These are phyloP conservation scores for Phoenix roebelenii DNA, from an alignment of 176 grass and related monocot species.

Conservation along the genomic window DNA sequence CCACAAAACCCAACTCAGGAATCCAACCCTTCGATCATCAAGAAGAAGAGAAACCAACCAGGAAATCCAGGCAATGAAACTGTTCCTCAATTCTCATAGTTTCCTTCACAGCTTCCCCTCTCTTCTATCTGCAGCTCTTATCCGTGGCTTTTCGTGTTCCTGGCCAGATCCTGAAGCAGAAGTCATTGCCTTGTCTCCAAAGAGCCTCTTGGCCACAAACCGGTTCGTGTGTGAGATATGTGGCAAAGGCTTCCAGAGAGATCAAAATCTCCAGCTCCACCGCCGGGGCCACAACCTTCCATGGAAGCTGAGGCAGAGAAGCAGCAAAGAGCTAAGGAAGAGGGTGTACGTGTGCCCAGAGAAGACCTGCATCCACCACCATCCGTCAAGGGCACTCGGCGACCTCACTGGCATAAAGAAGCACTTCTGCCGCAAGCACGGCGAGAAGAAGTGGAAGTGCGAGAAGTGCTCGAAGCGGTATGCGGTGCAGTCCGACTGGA, in stretches of 20 bases:
- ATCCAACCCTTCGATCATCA: background rate
- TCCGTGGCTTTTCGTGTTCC: background rate
- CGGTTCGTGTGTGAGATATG: constrained; percentile 15
- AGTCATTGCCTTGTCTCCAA: constrained; percentile 13
- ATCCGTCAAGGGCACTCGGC: constrained; percentile 3
- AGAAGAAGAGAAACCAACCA: constrained; percentile 20
- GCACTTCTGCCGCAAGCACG: too few relatives aligned
- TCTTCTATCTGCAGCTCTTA: background rate
- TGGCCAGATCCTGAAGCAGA: constrained; percentile 16
- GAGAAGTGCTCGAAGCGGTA: too few relatives aligned
- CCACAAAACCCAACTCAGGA: background rate
- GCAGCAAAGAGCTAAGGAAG: background rate
- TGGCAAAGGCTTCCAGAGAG: constrained; percentile 15
- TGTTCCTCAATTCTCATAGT: background rate
- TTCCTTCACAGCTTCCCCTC: background rate
- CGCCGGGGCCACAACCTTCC: constrained; percentile 17
- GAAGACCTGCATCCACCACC: constrained; percentile 15
- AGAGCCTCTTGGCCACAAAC: constrained; percentile 10
- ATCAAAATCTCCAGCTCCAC: constrained; percentile 21
- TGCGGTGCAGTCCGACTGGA: too few relatives aligned
- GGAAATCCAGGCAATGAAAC: constrained; percentile 6
- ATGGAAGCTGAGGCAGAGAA: constrained; percentile 10
- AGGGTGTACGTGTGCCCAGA: constrained; percentile 25
- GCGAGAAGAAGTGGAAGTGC: too few relatives aligned
- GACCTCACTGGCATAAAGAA: background rate